Base-by-base conservation (phyloP, 1,284 basidiomycete species). In the Pyrrhoderma lamaoense region DNA sequence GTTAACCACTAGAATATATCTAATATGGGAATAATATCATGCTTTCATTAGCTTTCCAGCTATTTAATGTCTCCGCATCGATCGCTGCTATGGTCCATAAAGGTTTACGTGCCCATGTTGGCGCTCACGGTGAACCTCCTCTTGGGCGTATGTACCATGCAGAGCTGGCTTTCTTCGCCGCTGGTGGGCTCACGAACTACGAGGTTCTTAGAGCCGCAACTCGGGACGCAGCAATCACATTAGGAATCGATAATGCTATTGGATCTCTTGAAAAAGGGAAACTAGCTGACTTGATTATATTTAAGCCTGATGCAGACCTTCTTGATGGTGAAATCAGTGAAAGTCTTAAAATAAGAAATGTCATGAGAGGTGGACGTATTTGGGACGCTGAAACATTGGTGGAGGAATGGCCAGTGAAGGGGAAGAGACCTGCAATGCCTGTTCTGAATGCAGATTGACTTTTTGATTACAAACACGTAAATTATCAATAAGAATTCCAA, bases 81-180 rank as follows among this genome's bases (percentile, higher is more conserved):
- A 71, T 80, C 9, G 79, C 81, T 1, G 77, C 80, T 59, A 80
- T 86, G 79, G 77, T 85, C 8, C 67, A 72, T 19, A 75, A 64
- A 61, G 84, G 75, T n/a, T 62, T 85, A 18, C 70, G 71, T 22
- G 71, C 79, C 1, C 77, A 83, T 56, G 82, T 87, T 53, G 84
- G 84, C 23, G 84, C 84, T 0, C 84, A 87, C 57, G 84, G 84
- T n/a, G 85, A 87, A 63, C 73, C 78, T 1, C 84, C 85, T 0
- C 64, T 85, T 11, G 84, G 84, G 1, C 60, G 80, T n/a, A 85
- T 83, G 65, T 87, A 86, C 59, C 85, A 87, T 55, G 74, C 76
- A 18, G 84, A 87, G 60, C 80, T 86, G 75, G 71, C 67, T 52
- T 84, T 84, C 62, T 70, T 80, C 13, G 67, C 70, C 46, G 67